Conservation (phyloP, 148 eudicot species). For the Cornus florida region DNA sequence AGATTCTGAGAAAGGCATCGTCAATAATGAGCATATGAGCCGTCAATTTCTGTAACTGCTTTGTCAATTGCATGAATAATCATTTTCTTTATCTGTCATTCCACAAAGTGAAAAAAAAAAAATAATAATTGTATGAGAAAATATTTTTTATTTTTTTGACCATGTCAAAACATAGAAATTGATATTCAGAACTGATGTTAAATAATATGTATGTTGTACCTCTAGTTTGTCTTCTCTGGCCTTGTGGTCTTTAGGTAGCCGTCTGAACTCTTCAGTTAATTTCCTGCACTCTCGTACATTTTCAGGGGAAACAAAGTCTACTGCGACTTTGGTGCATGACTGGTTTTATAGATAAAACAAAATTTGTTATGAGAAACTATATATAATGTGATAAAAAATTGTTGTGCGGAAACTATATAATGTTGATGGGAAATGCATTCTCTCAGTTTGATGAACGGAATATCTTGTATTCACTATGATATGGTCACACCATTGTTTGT, state of each 20-base stretch:
- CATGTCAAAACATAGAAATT: neutral
- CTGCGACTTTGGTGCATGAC: constrained; percentile 96
- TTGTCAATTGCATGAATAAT: constrained; percentile 67
- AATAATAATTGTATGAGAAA: too few relatives aligned
- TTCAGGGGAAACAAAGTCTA: constrained; percentile 91
- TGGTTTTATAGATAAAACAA: constrained; percentile 10
- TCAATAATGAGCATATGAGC: constrained; percentile 13
- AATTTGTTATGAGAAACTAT: too few relatives aligned
- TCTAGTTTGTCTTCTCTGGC: constrained; percentile 92
- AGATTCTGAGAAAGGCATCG: neutral
- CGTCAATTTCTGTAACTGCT: constrained; percentile 52
- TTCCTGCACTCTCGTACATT: constrained; percentile 69
- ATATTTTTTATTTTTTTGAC: neutral
- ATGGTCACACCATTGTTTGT: too few relatives aligned
- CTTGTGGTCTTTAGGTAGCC: constrained; percentile 68
- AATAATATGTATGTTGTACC: constrained; percentile 32
- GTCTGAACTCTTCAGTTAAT: constrained; percentile 74
- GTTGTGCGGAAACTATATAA: too few relatives aligned
- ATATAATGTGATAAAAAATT: too few relatives aligned
- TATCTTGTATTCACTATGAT: too few relatives aligned
- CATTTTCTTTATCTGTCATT: constrained; percentile 86
- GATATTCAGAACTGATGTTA: neutral
- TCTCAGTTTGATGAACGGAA: too few relatives aligned
- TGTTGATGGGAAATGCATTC: too few relatives aligned
- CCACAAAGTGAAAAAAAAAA: neutral